Conservation (phyloP, 768 basidiomycete species). For the Leucocoprinus sp. region DNA sequence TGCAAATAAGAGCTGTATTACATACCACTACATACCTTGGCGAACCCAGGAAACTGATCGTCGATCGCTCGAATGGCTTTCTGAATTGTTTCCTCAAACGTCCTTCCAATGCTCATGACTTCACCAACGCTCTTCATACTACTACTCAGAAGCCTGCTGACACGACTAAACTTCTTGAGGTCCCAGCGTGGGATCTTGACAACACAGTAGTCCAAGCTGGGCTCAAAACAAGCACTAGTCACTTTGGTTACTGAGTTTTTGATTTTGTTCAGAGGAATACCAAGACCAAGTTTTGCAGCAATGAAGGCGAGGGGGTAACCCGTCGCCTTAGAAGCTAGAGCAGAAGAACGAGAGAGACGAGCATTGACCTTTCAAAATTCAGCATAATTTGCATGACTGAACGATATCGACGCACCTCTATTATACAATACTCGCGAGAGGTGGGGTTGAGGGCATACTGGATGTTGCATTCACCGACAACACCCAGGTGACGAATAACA, state of each 20-base stretch:
- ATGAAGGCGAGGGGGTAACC: conserved; percentile 98
- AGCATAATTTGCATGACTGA: background rate
- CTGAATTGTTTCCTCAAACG: conserved; percentile 98
- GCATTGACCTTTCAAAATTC: conserved; percentile 57
- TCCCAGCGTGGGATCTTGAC: conserved; percentile 99
- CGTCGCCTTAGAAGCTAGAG: conserved; percentile 95
- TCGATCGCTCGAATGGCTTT: conserved; percentile 97
- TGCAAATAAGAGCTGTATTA: background rate
- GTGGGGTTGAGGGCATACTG: conserved; percentile 95
- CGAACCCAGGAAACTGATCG: conserved; percentile 90
- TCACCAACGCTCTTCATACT: conserved; percentile 99
- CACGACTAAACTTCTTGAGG: conserved; percentile 93
- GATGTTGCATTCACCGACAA: conserved; percentile 98
- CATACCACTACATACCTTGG: conserved; percentile 58
- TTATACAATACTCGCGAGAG: conserved; percentile 97
- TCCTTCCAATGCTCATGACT: conserved; percentile 98
- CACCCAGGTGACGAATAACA: conserved; percentile 96
- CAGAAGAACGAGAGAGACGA: conserved; percentile 96
- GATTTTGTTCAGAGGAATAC: conserved; percentile 96
- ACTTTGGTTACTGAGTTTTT: conserved; percentile 96
- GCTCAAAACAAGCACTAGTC: conserved; percentile 97
- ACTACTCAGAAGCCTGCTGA: conserved; percentile 83
- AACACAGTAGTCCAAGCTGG: conserved; percentile 92
- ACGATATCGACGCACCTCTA: conserved; percentile 52
- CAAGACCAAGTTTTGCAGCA: conserved; percentile 95